These are phyloP conservation scores for Phytopythium aichiense DNA, from an alignment of 352 stramenopile genomes.

Conservation along the genomic window DNA sequence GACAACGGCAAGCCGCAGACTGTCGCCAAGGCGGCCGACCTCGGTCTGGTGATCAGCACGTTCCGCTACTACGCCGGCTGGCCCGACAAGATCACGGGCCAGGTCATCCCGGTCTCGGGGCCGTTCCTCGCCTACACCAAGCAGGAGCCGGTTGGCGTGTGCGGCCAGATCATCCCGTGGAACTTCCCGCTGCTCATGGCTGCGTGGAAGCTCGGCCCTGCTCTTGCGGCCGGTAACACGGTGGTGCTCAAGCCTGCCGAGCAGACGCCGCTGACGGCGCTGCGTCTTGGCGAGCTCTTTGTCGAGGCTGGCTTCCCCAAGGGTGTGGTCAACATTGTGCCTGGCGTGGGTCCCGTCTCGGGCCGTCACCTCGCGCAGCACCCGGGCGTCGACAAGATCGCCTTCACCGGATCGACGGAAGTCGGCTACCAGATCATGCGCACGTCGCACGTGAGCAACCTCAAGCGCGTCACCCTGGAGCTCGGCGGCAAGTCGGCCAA, in stretches of 20 bases:
- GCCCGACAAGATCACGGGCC: conserved; percentile 76
- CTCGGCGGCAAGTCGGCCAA: conserved; percentile 76
- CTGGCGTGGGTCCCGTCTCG: conserved; percentile 40
- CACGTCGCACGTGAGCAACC: conserved; percentile 53
- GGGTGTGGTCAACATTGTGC: conserved; percentile 87
- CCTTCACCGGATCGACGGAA: conserved; percentile 69
- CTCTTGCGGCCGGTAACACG: conserved; percentile 90
- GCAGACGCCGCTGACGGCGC: conserved; percentile 90
- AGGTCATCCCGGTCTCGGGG: conserved; percentile 58
- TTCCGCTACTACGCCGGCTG: conserved; percentile 93
- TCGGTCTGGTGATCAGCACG: conserved; percentile 78
- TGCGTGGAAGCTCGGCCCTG: conserved; percentile 90
- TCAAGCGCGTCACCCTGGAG: conserved; percentile 75
- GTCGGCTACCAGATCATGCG: conserved; percentile 66
- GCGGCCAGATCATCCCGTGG: conserved; percentile 92
- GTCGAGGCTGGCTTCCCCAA: conserved; percentile 68
- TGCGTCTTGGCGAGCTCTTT: conserved; percentile 87
- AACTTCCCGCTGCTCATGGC: conserved; percentile 98
- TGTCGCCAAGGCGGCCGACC: conserved; percentile 85
- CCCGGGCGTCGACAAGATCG: conserved; percentile 75
- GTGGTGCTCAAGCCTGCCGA: conserved; percentile 94
- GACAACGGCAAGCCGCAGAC: conserved; percentile 94
- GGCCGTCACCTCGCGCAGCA: conserved; percentile 41
- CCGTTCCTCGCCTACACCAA: conserved; percentile 62
- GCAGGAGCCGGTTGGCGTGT: conserved; percentile 89